Evolutionary conservation across 2,329 filamentous ascomycete species (phyloP).

Genomic region (Rhynchosporium secalis): DNA sequence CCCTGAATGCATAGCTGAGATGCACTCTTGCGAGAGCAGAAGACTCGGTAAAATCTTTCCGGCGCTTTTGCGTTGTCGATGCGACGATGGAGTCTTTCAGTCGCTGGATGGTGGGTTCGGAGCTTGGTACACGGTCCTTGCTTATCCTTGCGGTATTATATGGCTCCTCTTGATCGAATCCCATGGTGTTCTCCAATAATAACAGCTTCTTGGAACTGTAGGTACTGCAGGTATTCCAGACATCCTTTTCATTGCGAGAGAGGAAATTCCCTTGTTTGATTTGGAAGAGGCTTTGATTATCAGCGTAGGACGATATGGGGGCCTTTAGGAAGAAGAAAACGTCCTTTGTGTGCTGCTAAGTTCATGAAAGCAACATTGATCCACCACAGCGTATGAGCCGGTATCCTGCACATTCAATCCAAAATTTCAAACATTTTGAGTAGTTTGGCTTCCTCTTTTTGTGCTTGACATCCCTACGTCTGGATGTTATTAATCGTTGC

Average conservation of each 20-base stretch:
- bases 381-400: not conserved
- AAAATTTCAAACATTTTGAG: constrained; percentile 9
- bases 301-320: not conserved
- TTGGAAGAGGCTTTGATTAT: not conserved
- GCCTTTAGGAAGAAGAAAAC: constrained; percentile 4
- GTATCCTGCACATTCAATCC: constrained; percentile 12
- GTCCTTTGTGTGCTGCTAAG: not conserved
- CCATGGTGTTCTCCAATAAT: not conserved
- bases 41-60: not conserved
- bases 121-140: not conserved
- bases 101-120: constrained; percentile 2
- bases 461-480: constrained; percentile 9
- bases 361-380: not conserved
- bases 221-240: constrained; percentile 3
- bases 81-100: constrained; percentile 7
- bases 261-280: not conserved
- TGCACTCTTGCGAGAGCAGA: not conserved
- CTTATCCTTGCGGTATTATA: not conserved
- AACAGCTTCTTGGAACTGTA: not conserved
- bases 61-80: not conserved
- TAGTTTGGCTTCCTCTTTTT: not conserved
- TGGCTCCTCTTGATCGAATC: not conserved
- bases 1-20: not conserved
- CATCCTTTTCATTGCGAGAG: not conserved
- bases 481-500: not conserved